Base-by-base conservation (phyloP, 1,139 yeast species). In the Diutina siamensis region DNA sequence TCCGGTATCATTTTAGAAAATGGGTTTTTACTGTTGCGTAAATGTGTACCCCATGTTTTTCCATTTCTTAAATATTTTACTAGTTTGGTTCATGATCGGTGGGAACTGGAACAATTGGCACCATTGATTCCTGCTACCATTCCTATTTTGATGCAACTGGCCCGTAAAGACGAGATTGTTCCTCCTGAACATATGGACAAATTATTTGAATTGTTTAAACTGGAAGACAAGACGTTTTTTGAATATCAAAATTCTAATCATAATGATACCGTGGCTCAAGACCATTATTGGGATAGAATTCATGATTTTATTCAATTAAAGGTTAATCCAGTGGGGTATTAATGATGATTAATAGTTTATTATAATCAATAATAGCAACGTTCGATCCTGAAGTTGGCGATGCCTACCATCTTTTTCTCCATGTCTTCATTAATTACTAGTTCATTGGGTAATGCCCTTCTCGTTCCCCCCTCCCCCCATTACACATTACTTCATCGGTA, bases 181-280 rank as follows among this genome's bases (percentile, higher is more conserved):
- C 97, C 97, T 1, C 95, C 96, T 0, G 53, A 54, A 1, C 97
- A 92, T 56, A 86, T 89, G 92, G 73, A 72, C 47, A 59, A 57
- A 44, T 70, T 92, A 34, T 81, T 59, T 57, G 73, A 72, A 38
- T 54, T 76, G 44, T 66, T 81, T 44, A 67, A 68, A 15, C 60
- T 76, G 32, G 54, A 59, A 2, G 60, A 61, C 31, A 82, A 81
- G 56, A 57, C 61, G 21, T 70, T 80, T 53, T 63, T 69, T 47
- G 69, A 65, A 47, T 86, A 78, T 54, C 74, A 74, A 15, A 63
- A 74, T 35, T 82, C 88, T 2, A 69, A 67, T 48, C 97, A 88
- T 58, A 88, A 88, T 58, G 94, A 86, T 57, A 86, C 96, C 0
- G 78, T 84, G 33, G 56, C 75, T 8, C 88, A 82, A 56, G 78